These are phyloP conservation scores for Suillus fuscotomentosus DNA, from an alignment of 768 basidiomycete genomes.

Conservation along the genomic window DNA sequence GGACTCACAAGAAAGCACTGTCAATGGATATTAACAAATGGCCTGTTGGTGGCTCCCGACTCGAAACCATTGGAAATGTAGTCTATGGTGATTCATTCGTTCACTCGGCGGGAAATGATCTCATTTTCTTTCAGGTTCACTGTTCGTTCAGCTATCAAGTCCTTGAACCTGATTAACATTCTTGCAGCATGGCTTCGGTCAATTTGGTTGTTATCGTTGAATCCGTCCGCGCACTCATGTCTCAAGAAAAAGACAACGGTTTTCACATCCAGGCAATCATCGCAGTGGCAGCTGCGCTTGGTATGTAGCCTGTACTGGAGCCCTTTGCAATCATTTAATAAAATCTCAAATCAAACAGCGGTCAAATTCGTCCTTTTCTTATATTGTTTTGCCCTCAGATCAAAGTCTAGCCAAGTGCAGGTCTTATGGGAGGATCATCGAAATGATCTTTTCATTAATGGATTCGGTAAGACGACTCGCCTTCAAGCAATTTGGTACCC, in stretches of 20 bases:
- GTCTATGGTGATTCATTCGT: slow-evolving; percentile 58
- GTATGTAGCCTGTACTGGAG: slow-evolving; percentile 26
- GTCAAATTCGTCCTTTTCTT: slow-evolving; percentile 86
- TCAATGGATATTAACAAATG: slow-evolving; percentile 80
- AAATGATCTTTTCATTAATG: slow-evolving; percentile 87
- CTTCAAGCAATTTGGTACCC: background rate
- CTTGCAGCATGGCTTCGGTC: slow-evolving; percentile 79
- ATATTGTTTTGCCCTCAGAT: slow-evolving; percentile 79
- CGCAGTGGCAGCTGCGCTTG: slow-evolving; percentile 79
- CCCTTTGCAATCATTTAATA: background rate
- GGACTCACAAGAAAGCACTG: slow-evolving; percentile 71
- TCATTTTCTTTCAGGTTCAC: slow-evolving; percentile 39
- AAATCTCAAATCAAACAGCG: slow-evolving; percentile 39
- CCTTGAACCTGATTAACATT: slow-evolving; percentile 4
- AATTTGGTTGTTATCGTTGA: slow-evolving; percentile 92
- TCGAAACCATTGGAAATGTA: slow-evolving; percentile 89
- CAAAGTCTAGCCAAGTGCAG: slow-evolving; percentile 85
- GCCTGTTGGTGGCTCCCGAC: slow-evolving; percentile 88
- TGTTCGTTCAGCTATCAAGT: slow-evolving; percentile 31
- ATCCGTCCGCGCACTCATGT: slow-evolving; percentile 69
- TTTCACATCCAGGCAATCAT: slow-evolving; percentile 84
- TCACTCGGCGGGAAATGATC: background rate
- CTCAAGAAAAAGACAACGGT: slow-evolving; percentile 50
- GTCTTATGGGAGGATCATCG: slow-evolving; percentile 98
- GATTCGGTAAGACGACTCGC: slow-evolving; percentile 50